Evolutionary conservation across 2,329 filamentous ascomycete genomes (phyloP).

Genomic region (Graphilbum sp.): DNA sequence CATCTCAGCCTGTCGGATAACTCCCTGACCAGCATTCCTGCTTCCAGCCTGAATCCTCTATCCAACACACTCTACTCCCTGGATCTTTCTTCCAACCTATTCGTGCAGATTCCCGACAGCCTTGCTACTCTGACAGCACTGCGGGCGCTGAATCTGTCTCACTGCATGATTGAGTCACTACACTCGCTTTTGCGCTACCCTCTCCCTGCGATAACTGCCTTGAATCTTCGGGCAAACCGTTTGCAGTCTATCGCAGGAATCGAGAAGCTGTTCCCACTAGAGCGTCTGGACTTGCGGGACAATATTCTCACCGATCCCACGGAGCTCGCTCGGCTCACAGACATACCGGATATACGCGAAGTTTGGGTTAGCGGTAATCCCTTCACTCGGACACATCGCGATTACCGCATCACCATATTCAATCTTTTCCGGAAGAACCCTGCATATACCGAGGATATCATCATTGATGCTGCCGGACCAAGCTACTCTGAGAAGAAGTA

Average conservation of each 20-base stretch:
- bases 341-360: slow-evolving; percentile 80
- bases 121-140: slow-evolving; percentile 71
- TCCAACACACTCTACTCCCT: slow-evolving; percentile 81
- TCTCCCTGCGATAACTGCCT: slow-evolving; percentile 78
- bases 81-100: slow-evolving; percentile 83
- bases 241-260: slow-evolving; percentile 77
- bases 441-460: slow-evolving; percentile 77
- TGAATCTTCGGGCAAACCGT: slow-evolving; percentile 82
- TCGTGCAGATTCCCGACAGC: slow-evolving; percentile 87
- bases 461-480: slow-evolving; percentile 72
- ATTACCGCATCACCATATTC: slow-evolving; percentile 82
- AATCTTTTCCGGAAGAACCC: slow-evolving; percentile 85
- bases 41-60: slow-evolving; percentile 61
- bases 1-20: slow-evolving; percentile 90
- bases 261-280: slow-evolving; percentile 73
- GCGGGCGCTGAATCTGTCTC: slow-evolving; percentile 82
- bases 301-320: slow-evolving; percentile 83
- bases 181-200: slow-evolving; percentile 75
- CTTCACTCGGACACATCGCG: slow-evolving; percentile 71
- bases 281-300: slow-evolving; percentile 80
- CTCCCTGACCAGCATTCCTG: slow-evolving; percentile 63
- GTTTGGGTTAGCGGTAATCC: slow-evolving; percentile 88
- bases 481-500: slow-evolving; percentile 75
- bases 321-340: slow-evolving; percentile 76
- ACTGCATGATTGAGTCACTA: slow-evolving; percentile 94